A percentile compares a stretch with the other conserved stretches of the same genome.
Evolutionary conservation across 352 stramenopile species (phyloP).

Genomic region (Phytophthora syringae): DNA sequence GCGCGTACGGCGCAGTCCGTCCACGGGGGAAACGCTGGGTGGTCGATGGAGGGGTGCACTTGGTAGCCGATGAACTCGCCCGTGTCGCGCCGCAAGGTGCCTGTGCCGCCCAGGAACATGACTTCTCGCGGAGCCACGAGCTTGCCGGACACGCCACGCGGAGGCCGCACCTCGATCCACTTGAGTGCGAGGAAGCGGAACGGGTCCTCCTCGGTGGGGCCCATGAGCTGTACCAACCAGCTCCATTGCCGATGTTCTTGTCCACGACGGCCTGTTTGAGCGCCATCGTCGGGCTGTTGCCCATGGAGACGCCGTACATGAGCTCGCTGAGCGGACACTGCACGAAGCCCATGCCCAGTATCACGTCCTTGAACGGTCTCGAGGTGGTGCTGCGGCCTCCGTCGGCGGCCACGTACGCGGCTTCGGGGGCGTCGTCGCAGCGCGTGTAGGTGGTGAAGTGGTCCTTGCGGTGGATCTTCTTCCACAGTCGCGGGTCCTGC

Average conservation of each 20-base stretch:
- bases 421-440: slow-evolving; percentile 33
- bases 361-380: slow-evolving; percentile 39
- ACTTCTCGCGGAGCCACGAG: slow-evolving; percentile 49
- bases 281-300: slow-evolving; percentile 35
- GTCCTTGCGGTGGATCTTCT: slow-evolving; percentile 36
- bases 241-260: slow-evolving; percentile 45
- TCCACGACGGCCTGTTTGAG: slow-evolving; percentile 39
- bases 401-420: slow-evolving; percentile 38
- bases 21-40: slow-evolving; percentile 40
- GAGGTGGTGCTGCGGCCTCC: slow-evolving; percentile 34
- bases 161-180: slow-evolving; percentile 43
- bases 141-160: slow-evolving; percentile 31
- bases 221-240: slow-evolving; percentile 44
- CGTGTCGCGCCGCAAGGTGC: slow-evolving; percentile 38
- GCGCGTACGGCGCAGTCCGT: slow-evolving; percentile 41
- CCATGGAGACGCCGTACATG: slow-evolving; percentile 48
- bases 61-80: slow-evolving; percentile 61
- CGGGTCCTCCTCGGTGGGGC: slow-evolving; percentile 41
- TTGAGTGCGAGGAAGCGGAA: slow-evolving; percentile 56
- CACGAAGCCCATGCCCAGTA: slow-evolving; percentile 54
- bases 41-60: slow-evolving; percentile 66
- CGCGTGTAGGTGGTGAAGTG: slow-evolving; percentile 46
- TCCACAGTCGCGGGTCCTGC: slow-evolving; percentile 44
- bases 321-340: slow-evolving; percentile 52
- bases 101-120: slow-evolving; percentile 48